Evolutionary conservation across 2,329 filamentous ascomycete species (phyloP), one percentile per base, ranked within the genome.

Genomic region (Sordariomycetes sp.): DNA sequence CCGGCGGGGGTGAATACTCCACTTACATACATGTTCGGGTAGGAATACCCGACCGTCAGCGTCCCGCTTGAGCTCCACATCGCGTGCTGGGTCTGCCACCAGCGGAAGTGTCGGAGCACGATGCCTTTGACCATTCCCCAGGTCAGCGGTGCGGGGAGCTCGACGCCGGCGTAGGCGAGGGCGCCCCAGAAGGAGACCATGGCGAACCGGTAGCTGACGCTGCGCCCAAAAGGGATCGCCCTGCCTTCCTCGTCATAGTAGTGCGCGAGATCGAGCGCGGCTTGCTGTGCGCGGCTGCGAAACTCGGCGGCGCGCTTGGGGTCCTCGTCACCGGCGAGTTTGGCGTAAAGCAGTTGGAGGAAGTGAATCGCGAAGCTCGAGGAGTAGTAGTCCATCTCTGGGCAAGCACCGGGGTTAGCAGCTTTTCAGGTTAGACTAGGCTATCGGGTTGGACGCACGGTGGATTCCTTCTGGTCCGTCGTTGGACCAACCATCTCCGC

Each of bases 151-250:
- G 75, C 76, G 0, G 87, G 86, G 5, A 90, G 76, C 56, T 89
- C 85, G 55, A 90, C 83, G 62, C 84, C 84, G 3, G 87, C 86
- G 64, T 89, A 90, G 1, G 86, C 88, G 32, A 90, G 70, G 0
- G 87, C 85, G 13, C 86, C 84, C 87, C 87, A 91, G 71, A 91
- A 91, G 0, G 83, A 86, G n/a, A 86, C 84, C 83, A 90, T 90
- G 54, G 86, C 87, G 67, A 90, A 91, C n/a, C 87, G 81, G 67
- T 92, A 92, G 7, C 86, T 88, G 54, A 91, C 78, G 56, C 85
- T 89, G 53, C 88, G 80, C 3, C 88, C 88, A 62, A 90, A 92
- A 0, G 88, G 87, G 55, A 90, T 87, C 1, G 85, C 78, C 25
- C 86, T 77, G 5, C 84, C 87, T 66, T 87, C 78, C 10, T 82